Base-by-base conservation (phyloP, 2,329 filamentous ascomycete genomes). In the Epichloe baconii region DNA sequence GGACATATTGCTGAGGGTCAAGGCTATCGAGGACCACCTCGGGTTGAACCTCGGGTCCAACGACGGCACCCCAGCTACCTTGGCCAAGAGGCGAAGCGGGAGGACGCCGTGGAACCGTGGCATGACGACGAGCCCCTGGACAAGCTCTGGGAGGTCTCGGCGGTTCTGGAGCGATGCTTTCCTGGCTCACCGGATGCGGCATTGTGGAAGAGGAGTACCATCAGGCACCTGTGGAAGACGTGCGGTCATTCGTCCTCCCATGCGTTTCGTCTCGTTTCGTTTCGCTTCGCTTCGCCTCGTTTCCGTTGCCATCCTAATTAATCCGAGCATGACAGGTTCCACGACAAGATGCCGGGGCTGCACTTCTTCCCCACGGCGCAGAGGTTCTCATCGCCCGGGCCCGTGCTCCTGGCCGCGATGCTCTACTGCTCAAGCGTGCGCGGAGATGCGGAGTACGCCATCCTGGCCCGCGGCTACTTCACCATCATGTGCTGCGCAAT, bases 341-440 rank as follows among this genome's bases (percentile, higher is more conserved):
- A 73, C 51, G 67, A 70, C 35, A 68, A 64, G 36, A 71, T 72
- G 64, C 69, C 68, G 0, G 68, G 68, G 1, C 56, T 74, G 3
- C 71, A 73, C 53, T 73, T 73, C 47, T 62, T 73, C 11, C 69
- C 71, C 0, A 65, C 62, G 19, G 71, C 68, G 35, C 66, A 69
- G 55, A 68, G 61, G 0, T 72, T 71, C 34, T 71, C 69, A 0
- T 63, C 64, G 0, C 71, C 71, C 0, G 65, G 63, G 14, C 71
- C 71, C 1, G 59, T 73, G 1, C 61, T 73, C 10, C 58, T 73
- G 5, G 70, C 70, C 3, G 65, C 71, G 0, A 72, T 73, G 50
- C 62, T 74, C 0, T 72, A 72, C 57, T 71, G 61, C 59, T 71
- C 58, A 36, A 69, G 60, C 54, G 66, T 58, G 17, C 62, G 58